A percentile compares a stretch with the other conserved stretches of the same genome.
Evolutionary conservation across 2,329 filamentous ascomycete genomes (phyloP).

Genomic region (Microdochium paspali): DNA sequence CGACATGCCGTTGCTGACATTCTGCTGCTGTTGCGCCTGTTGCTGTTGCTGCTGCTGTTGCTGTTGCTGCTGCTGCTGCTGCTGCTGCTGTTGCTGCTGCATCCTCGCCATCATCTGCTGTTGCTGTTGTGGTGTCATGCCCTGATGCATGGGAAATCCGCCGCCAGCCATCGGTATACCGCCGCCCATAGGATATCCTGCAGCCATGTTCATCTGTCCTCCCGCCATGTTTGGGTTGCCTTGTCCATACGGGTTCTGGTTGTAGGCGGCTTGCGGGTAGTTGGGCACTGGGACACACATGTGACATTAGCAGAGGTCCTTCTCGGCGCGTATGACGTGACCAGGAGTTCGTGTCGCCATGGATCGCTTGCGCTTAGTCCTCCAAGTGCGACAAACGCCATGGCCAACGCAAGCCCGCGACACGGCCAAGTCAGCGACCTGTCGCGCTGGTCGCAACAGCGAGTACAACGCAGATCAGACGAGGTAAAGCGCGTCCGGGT

Average conservation of each 20-base stretch:
- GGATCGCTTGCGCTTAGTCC: not conserved
- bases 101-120: constrained; percentile 13
- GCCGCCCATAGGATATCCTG: constrained; percentile 47
- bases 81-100: constrained; percentile 6
- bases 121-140: constrained; percentile 34
- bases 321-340: constrained; percentile 1
- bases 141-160: constrained; percentile 42
- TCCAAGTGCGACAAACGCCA: not conserved
- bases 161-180: constrained; percentile 37
- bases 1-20: constrained; percentile 19
- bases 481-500: constrained; percentile 10
- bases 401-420: not conserved
- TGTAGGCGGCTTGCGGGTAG: constrained; percentile 50
- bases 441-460: constrained; percentile 4
- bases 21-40: constrained; percentile 26
- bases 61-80: constrained; percentile 14
- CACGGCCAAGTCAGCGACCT: constrained; percentile 3
- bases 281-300: constrained; percentile 34
- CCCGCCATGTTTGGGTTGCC: constrained; percentile 38
- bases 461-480: constrained; percentile 7
- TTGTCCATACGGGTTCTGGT: constrained; percentile 45
- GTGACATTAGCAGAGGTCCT: constrained; percentile 17
- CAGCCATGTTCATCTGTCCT: constrained; percentile 36
- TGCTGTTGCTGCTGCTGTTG: constrained; percentile 31
- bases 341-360: not conserved